Conservation (phyloP, 352 stramenopile genomes). For the Phytophthora kernoviae region DNA sequence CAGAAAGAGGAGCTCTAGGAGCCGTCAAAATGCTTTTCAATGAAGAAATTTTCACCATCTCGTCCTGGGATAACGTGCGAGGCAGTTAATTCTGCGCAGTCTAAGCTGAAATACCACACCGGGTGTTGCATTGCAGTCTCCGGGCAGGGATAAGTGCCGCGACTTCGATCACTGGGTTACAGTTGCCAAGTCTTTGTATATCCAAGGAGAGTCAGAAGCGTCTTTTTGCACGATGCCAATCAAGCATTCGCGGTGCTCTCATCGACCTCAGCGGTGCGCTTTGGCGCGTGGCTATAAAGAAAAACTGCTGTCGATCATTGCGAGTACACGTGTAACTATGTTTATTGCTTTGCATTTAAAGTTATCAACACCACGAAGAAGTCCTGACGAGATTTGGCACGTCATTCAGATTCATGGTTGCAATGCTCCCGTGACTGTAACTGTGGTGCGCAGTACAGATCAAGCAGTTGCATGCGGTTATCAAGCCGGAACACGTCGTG, state of each 20-base stretch:
- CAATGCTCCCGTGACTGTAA: background rate
- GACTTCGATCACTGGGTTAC: too few relatives aligned
- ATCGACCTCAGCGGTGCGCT: constrained; percentile 68
- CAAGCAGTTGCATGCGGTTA: constrained; percentile 49
- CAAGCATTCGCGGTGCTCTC: constrained; percentile 45
- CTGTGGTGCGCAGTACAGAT: constrained; percentile 23
- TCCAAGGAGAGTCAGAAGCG: background rate
- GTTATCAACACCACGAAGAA: constrained; percentile 81
- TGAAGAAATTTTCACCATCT: too few relatives aligned
- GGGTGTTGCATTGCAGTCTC: too few relatives aligned
- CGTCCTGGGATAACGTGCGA: too few relatives aligned
- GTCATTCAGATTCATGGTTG: background rate
- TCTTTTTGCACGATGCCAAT: constrained; percentile 17
- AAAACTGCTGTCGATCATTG: background rate
- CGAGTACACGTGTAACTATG: background rate
- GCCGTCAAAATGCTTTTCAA: too few relatives aligned
- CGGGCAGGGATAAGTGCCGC: too few relatives aligned
- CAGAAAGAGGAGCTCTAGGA: too few relatives aligned
- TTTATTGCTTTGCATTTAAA: constrained; percentile 6
- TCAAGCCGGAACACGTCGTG: constrained; percentile 47
- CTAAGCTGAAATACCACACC: too few relatives aligned
- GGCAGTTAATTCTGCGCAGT: too few relatives aligned
- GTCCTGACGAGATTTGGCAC: constrained; percentile 47
- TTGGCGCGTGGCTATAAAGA: constrained; percentile 33
- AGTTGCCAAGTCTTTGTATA: too few relatives aligned